Percentiles rank a stretch among this genome's conserved stretches.
Evolutionary conservation across 1,284 basidiomycete genomes (phyloP).

Genomic region (Bjerkandera adusta): DNA sequence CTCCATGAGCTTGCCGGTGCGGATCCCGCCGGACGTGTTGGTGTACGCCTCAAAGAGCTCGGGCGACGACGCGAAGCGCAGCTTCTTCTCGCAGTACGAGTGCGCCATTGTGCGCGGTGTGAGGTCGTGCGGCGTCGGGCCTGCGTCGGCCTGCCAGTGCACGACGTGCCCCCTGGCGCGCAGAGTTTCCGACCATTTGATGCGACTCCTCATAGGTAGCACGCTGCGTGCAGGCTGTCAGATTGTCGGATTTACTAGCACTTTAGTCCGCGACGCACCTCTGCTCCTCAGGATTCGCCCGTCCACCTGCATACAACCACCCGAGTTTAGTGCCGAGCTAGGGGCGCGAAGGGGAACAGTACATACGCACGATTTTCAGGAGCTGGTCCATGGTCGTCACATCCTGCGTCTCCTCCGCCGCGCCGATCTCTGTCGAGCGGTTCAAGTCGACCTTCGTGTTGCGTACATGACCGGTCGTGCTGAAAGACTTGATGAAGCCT

Average conservation of each 20-base stretch:
- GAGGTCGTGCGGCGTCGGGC: slow-evolving; percentile 25
- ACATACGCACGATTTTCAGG: slow-evolving; percentile 57
- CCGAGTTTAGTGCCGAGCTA: not conserved
- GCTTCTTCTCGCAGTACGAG: slow-evolving; percentile 62
- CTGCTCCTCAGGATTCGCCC: slow-evolving; percentile 5
- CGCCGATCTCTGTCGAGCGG: slow-evolving; percentile 26
- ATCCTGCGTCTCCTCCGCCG: slow-evolving; percentile 54
- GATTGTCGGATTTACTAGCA: not conserved
- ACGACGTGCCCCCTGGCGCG: slow-evolving; percentile 15
- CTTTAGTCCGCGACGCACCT: not conserved
- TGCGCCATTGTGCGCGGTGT: slow-evolving; percentile 61
- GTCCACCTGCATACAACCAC: slow-evolving; percentile 6
- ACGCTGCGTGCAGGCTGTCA: slow-evolving; percentile 24
- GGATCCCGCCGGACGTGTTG: slow-evolving; percentile 66
- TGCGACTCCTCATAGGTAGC: slow-evolving; percentile 48
- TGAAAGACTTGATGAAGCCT: too few relatives aligned
- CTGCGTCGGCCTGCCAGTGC: slow-evolving; percentile 13
- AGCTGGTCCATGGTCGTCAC: slow-evolving; percentile 58
- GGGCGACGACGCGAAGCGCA: slow-evolving; percentile 60
- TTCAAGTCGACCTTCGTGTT: slow-evolving; percentile 10
- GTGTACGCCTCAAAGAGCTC: slow-evolving; percentile 64
- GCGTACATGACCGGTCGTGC: too few relatives aligned
- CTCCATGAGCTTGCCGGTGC: slow-evolving; percentile 72
- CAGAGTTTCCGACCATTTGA: slow-evolving; percentile 59
- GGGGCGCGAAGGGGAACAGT: not conserved